Base-by-base conservation (phyloP, 2,329 filamentous ascomycete genomes). In the Hymenoscyphus fraxineus region DNA sequence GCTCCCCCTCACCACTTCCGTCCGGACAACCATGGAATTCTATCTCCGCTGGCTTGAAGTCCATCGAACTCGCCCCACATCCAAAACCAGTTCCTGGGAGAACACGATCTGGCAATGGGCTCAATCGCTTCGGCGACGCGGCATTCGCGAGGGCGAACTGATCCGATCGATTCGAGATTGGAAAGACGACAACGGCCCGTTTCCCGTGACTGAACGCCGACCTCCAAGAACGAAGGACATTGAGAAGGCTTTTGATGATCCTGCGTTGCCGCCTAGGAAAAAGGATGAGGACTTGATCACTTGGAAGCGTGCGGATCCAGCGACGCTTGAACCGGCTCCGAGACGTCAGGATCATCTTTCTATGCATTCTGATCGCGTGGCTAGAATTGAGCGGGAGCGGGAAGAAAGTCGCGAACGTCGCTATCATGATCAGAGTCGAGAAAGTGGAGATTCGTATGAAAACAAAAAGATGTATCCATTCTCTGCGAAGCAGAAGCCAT, bases 41-140 rank as follows among this genome's bases (percentile, higher is more conserved):
- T 74, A 73, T 41, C 61, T 72, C 44, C 64, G 66, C 16, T 73
- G 71, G 73, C 66, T 74, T 10, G 69, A 73, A 40, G 59, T 69
- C 1, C 71, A 73, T 31, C 69, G 69, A 13, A 51, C 55, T 9
- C 19, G 54, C 4, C 64, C 68, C 16, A 64, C 66, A 7, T 32
- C 59, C 1, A 38, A 66, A 13, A 66, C 67, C 2, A 61, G 66
- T 22, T 56, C 68, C 15, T 74, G 73, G 72, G 60, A 59, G 7
- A 71, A 71, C 58, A 68, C 65, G 1, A 19, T 70, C n/a, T 62
- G 63, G 35, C 70, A 72, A 51, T 74, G 72, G 72, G 61, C 55
- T 7, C 64, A 70, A 59, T 68, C 68, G 6, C 61, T 74, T 15
- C 59, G 63, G 12, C 12, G 59, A n/a, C 65, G 67, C 55, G 67